Evolutionary conservation across 306 rosid genomes (phyloP).

Genomic region (Cucurbita maxima): DNA sequence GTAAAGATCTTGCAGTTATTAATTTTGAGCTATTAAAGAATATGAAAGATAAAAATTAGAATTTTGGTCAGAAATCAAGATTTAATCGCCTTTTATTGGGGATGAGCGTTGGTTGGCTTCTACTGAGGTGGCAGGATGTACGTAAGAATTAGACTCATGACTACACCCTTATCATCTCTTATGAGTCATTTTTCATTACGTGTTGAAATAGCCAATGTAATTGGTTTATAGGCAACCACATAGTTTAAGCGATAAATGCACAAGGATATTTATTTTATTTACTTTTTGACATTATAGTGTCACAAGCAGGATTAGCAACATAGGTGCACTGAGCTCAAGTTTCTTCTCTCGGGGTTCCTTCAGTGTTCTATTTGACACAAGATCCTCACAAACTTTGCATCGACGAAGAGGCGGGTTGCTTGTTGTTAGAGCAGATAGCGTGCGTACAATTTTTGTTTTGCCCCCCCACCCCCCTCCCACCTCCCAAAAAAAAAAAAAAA

Average conservation of each 20-base stretch:
- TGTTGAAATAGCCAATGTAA: background rate
- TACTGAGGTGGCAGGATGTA: background rate
- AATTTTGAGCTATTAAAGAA: background rate
- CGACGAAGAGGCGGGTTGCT: constrained; percentile 45
- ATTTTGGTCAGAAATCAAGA: background rate
- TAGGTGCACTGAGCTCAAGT: constrained; percentile 48
- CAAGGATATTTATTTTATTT: background rate
- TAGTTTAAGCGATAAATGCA: background rate
- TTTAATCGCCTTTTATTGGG: background rate
- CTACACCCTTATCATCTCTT: background rate
- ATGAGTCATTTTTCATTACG: background rate
- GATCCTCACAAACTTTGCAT: constrained; percentile 37
- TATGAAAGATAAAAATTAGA: background rate
- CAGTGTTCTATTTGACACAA: constrained; percentile 17
- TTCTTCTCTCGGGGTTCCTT: constrained; percentile 43
- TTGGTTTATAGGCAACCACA: background rate
- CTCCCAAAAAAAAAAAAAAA: too few relatives aligned
- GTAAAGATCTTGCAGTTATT: background rate
- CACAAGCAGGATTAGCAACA: constrained; percentile 31
- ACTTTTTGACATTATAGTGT: constrained; percentile 25
- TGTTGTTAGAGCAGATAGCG: constrained; percentile 70
- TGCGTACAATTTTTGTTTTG: constrained; percentile 26
- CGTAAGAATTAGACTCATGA: background rate
- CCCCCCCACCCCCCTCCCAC: background rate
- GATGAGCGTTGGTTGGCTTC: background rate